Evolutionary conservation across 164 flowering plant species (phyloP).

Genomic region (Magnolia kwangsiensis): DNA sequence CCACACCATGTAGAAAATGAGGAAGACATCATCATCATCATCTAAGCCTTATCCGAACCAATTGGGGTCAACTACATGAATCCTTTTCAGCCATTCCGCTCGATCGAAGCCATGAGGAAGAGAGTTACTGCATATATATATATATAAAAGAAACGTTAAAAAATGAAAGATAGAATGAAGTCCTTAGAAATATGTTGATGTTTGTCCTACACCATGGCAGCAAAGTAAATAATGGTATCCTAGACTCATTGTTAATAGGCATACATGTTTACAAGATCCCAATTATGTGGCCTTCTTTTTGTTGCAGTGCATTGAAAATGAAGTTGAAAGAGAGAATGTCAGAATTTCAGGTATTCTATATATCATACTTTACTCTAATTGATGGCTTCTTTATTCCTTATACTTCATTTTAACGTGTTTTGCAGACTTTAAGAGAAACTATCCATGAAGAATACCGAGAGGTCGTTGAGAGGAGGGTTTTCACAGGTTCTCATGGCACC

Average conservation of each 20-base stretch:
- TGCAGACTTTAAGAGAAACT: conserved; percentile 68
- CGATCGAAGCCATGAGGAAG: too few species aligned
- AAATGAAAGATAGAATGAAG: neutral
- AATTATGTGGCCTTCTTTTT: conserved; percentile 2
- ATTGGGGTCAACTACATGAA: too few species aligned
- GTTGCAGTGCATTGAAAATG: conserved; percentile 71
- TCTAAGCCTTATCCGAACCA: too few species aligned
- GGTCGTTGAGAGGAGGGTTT: conserved; percentile 94
- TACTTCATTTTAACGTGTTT: neutral
- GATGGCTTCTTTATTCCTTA: neutral
- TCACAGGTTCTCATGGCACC: conserved; percentile 58
- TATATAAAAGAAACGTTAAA: too few species aligned
- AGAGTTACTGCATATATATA: neutral
- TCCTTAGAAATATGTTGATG: neutral
- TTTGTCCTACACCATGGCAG: neutral
- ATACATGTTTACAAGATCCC: neutral
- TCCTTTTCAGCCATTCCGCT: too few species aligned
- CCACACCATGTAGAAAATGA: too few species aligned
- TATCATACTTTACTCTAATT: conserved; percentile 8
- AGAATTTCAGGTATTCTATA: conserved; percentile 68
- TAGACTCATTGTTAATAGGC: neutral
- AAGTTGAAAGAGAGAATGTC: conserved; percentile 85
- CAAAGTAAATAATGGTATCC: neutral
- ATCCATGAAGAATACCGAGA: conserved; percentile 94
- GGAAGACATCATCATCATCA: too few species aligned